Evolutionary conservation across 257 asterid species (phyloP).

Genomic region (Ocimum tenuiflorum): DNA sequence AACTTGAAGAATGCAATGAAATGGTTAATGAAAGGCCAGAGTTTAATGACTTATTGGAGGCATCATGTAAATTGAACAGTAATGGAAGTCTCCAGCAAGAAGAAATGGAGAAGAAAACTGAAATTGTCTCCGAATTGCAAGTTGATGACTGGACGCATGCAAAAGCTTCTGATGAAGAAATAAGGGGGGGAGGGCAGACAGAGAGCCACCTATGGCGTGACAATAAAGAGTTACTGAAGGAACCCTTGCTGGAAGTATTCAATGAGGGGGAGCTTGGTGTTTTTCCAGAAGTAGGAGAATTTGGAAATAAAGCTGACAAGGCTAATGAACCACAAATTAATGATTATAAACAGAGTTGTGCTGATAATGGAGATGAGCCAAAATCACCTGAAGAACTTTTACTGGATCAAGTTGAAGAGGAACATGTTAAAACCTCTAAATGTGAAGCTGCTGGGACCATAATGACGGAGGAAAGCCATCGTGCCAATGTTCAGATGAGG

Average conservation of each 20-base stretch:
- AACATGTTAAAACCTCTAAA: constrained; percentile 16
- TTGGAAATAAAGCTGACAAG: constrained; percentile 19
- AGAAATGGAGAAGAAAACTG: constrained; percentile 17
- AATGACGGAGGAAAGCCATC: constrained; percentile 22
- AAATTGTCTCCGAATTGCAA: constrained; percentile 18
- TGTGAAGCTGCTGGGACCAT: constrained; percentile 24
- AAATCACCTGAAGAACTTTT: constrained; percentile 23
- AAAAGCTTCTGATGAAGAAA: constrained; percentile 32
- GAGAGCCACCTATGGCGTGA: constrained; percentile 30
- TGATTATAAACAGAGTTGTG: constrained; percentile 15
- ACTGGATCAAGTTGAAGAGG: constrained; percentile 22
- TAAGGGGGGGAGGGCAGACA: constrained; percentile 19
- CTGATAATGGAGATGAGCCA: constrained; percentile 29
- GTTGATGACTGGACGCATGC: constrained; percentile 25
- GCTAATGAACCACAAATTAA: constrained; percentile 29
- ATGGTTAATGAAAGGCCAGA: constrained; percentile 20
- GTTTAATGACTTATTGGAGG: constrained; percentile 18
- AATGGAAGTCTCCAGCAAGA: constrained; percentile 26
- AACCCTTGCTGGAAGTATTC: constrained; percentile 23
- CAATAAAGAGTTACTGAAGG: constrained; percentile 28
- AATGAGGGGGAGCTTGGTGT: constrained; percentile 16
- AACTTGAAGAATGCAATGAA: constrained; percentile 20
- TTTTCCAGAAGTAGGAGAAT: constrained; percentile 21
- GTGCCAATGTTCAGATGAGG: constrained; percentile 23
- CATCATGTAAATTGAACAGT: constrained; percentile 1